Conservation (phyloP, 2,329 filamentous ascomycete genomes). For the Coniella lustricola region DNA sequence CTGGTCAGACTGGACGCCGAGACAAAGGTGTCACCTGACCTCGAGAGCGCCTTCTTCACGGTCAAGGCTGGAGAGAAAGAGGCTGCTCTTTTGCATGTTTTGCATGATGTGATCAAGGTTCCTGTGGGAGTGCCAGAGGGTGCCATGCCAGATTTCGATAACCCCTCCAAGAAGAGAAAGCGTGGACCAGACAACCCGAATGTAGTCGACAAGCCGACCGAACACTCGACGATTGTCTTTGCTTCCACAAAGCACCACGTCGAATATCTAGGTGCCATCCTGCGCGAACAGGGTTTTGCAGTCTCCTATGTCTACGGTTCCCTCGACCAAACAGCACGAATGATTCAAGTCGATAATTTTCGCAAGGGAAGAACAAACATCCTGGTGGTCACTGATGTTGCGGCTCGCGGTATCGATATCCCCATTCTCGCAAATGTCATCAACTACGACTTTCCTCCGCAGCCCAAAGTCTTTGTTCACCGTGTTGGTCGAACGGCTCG, state of each 20-base stretch:
- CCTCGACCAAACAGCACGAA: slow-evolving; percentile 86
- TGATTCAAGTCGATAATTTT: slow-evolving; percentile 88
- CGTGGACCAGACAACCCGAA: slow-evolving; percentile 47
- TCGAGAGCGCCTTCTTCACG: slow-evolving; percentile 92
- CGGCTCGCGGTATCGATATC: slow-evolving; percentile 95
- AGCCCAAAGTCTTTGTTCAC: slow-evolving; percentile 95
- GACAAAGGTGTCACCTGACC: slow-evolving; percentile 89
- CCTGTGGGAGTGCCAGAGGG: slow-evolving; percentile 58
- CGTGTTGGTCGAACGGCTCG: slow-evolving; percentile 92
- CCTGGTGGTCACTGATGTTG: slow-evolving; percentile 92
- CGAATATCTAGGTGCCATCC: slow-evolving; percentile 78
- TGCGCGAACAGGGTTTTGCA: slow-evolving; percentile 75
- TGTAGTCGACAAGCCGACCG: slow-evolving; percentile 64
- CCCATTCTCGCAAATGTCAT: slow-evolving; percentile 93
- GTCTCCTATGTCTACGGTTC: slow-evolving; percentile 94
- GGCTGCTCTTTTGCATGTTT: slow-evolving; percentile 78
- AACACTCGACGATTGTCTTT: slow-evolving; percentile 92
- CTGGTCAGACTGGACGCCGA: slow-evolving; percentile 88
- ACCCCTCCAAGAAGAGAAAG: slow-evolving; percentile 64
- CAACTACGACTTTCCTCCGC: slow-evolving; percentile 96
- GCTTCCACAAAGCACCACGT: slow-evolving; percentile 95
- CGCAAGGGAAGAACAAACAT: slow-evolving; percentile 79
- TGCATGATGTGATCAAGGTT: slow-evolving; percentile 90
- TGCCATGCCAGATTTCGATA: slow-evolving; percentile 39
- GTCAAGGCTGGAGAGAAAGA: slow-evolving; percentile 93